These are phyloP conservation scores for Debaryomycetaceae sp. DNA, from an alignment of 1,139 yeast genomes.

Conservation along the genomic window DNA sequence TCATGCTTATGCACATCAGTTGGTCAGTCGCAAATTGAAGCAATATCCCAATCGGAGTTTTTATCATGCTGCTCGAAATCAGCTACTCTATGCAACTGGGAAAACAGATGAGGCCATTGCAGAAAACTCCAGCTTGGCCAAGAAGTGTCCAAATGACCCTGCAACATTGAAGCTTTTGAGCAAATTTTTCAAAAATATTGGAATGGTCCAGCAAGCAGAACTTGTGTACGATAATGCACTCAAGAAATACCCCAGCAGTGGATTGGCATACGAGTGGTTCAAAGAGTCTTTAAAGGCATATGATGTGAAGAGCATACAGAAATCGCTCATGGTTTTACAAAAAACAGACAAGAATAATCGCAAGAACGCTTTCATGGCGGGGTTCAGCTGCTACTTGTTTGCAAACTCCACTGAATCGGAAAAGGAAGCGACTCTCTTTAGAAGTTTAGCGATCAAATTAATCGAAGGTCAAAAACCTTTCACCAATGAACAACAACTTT, in stretches of 20 bases:
- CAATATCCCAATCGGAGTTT: constrained; percentile 55
- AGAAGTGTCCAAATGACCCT: constrained; percentile 52
- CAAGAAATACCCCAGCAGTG: constrained; percentile 48
- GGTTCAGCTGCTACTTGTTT: constrained; percentile 35
- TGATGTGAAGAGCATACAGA: constrained; percentile 44
- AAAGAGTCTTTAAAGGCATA: constrained; percentile 31
- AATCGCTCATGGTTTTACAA: constrained; percentile 41
- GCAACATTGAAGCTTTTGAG: constrained; percentile 47
- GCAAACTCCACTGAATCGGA: constrained; percentile 22
- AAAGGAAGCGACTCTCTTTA: constrained; percentile 45
- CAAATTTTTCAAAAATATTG: constrained; percentile 34
- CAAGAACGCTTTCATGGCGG: constrained; percentile 45
- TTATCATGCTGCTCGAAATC: constrained; percentile 50
- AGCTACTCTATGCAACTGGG: constrained; percentile 41
- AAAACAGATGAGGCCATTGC: constrained; percentile 41
- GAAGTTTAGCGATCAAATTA: constrained; percentile 54
- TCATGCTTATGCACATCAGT: constrained; percentile 49
- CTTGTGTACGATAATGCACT: constrained; percentile 54
- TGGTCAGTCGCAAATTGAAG: constrained; percentile 47
- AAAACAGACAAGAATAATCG: constrained; percentile 26
- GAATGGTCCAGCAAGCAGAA: constrained; percentile 32
- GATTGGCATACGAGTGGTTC: constrained; percentile 49
- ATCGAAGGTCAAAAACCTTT: constrained; percentile 44
- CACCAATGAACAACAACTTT: constrained; percentile 56
- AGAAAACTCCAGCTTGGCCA: constrained; percentile 38